Evolutionary conservation across 2,329 filamentous ascomycete genomes (phyloP), one percentile per base, ranked within the genome.

Genomic region (Blastomyces percursus): DNA sequence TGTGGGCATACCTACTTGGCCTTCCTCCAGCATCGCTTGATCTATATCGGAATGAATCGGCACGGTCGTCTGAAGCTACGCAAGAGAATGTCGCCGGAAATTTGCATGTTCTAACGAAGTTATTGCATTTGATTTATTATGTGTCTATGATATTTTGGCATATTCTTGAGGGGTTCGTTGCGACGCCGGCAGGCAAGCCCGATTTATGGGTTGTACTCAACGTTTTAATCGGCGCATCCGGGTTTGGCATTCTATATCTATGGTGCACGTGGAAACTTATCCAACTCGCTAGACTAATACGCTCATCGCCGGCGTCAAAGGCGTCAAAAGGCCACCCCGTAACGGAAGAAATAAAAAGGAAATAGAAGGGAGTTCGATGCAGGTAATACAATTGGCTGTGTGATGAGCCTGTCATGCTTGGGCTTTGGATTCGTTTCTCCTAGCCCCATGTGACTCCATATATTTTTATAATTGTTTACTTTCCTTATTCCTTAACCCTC

Each of bases 141-240:
- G 66, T 85, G 3, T 80, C 80, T 40, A 96, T 96, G 87, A 79
- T 85, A 16, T 81, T 75, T 16, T 96, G 94, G 91, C 94, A 99
- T 74, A 74, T 90, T 14, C 77, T 85, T 0, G 90, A 96, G 68
- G 82, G 82, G 1, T 85, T 86, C 64, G 76, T 91, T 0, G 65
- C 74, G 11, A 86, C 92, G 16, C 92, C 93, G 4, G 69, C 78
- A 0, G 81, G 82, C 63, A 96, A 96, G 76, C 94, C 94, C 0
- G 94, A 99, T 77, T 78, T 99, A 1, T 99, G 93, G 93, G 87
- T 95, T 2, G 92, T 99, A 2, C 82, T 86, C 14, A 99, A 99
- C 70, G 91, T 94, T 9, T 85, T 91, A 21, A 76, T 97, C 27
- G 94, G 94, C 8, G 90, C 90, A 27, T 86, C 84, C 3, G 94